Percentiles rank a stretch among this genome's conserved stretches.
Evolutionary conservation across 352 stramenopile genomes (phyloP).

Genomic region (Phytophthora ohioensis): DNA sequence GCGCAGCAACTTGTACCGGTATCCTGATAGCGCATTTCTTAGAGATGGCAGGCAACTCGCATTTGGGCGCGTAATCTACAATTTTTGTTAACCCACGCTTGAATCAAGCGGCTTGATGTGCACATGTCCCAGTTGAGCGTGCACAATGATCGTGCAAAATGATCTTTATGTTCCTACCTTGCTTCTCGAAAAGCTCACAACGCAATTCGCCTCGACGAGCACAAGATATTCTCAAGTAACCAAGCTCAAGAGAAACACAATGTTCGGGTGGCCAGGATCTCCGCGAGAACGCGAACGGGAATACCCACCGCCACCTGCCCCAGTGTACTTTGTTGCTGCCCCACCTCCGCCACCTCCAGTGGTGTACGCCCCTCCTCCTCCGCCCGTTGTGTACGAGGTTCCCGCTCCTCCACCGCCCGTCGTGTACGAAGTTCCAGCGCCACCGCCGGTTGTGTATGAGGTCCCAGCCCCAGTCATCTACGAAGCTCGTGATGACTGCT

Average conservation of each 20-base stretch:
- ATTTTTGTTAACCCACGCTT: background rate
- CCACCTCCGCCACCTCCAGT: background rate
- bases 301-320: background rate
- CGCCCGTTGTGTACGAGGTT: constrained; percentile 10
- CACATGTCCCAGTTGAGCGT: constrained; percentile 3
- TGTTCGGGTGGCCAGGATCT: constrained; percentile 21
- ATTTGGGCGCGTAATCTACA: no score
- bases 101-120: background rate
- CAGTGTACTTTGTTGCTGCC: constrained; percentile 9
- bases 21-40: no score
- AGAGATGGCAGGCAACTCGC: no score
- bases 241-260: background rate
- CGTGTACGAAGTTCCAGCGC: constrained; percentile 12
- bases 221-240: background rate
- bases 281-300: constrained; percentile 3
- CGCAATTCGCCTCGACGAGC: constrained; percentile 4
- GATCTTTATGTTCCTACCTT: background rate
- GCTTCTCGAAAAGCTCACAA: constrained; percentile 1
- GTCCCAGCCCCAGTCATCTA: background rate
- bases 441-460: background rate
- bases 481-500: constrained; percentile 11
- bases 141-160: constrained; percentile 1
- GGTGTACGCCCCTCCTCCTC: background rate
- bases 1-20: no score
- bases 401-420: background rate